These are phyloP conservation scores for Ceratobasidium sp. DNA, from an alignment of 1,284 basidiomycete species.

Conservation along the genomic window DNA sequence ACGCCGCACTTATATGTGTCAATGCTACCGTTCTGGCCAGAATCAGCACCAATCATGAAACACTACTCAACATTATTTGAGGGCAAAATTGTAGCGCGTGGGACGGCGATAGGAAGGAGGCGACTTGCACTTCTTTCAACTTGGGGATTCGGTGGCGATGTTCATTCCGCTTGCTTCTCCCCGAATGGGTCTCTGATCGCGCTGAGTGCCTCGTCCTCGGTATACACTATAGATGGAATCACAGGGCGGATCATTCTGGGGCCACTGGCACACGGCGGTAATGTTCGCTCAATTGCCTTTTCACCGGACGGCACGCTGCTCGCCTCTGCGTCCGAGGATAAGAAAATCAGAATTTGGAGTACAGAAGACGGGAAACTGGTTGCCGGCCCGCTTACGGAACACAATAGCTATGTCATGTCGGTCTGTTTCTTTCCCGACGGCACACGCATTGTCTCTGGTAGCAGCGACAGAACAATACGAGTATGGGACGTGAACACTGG, in stretches of 20 bases:
- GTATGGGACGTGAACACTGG: neutral
- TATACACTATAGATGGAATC: neutral
- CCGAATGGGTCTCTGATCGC: neutral
- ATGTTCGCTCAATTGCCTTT: neutral
- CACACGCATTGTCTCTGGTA: neutral
- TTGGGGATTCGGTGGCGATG: neutral
- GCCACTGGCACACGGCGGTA: neutral
- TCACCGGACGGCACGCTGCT: neutral
- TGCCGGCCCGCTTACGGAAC: neutral
- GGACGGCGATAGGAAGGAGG: neutral
- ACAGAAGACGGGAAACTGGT: neutral
- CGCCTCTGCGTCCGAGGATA: neutral
- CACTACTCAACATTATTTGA: neutral
- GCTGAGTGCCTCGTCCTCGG: neutral
- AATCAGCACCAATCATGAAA: neutral
- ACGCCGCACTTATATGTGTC: conserved; percentile 15
- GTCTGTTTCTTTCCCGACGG: neutral
- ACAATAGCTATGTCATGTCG: neutral
- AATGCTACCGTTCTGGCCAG: conserved; percentile 5
- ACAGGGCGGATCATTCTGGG: neutral
- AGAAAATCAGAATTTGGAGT: neutral
- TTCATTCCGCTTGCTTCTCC: neutral
- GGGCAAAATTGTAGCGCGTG: neutral
- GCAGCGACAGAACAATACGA: neutral
- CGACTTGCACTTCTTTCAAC: neutral